phyloP scores from a whole-genome alignment of 306 rosid genomes.

The Vachellia pachyceras region DNA sequence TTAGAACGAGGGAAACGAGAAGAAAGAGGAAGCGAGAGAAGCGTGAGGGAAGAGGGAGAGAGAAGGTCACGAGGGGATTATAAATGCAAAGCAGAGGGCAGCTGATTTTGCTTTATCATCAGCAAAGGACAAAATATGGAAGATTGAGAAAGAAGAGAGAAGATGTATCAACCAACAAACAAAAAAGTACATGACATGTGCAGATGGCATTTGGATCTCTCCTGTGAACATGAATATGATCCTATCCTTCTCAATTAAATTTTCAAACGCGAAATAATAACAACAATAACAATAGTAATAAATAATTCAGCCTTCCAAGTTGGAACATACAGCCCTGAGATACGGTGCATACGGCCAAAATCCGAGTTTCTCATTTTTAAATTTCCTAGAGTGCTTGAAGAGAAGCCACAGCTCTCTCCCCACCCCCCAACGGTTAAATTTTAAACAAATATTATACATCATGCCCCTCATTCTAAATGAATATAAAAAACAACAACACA shows the following conservation, averaged over 20 bases:
- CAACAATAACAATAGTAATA: too few relatives aligned
- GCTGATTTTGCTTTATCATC: conserved; percentile 3
- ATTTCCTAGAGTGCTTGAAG: background rate
- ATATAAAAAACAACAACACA: too few relatives aligned
- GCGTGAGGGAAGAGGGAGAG: conserved; percentile 35
- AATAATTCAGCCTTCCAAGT: background rate
- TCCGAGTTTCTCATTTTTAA: background rate
- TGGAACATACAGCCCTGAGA: background rate
- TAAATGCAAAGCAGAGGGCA: conserved; percentile 35
- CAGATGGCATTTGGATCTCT: background rate
- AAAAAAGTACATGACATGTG: background rate
- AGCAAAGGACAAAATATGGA: background rate
- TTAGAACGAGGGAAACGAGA: conserved; percentile 23
- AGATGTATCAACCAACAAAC: background rate
- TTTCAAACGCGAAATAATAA: background rate
- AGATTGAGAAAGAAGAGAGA: conserved; percentile 11
- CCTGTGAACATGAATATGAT: background rate
- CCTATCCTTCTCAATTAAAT: background rate
- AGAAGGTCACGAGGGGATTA: conserved; percentile 55
- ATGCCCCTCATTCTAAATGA: too few relatives aligned
- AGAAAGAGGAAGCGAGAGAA: background rate
- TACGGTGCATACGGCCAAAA: conserved; percentile 12
- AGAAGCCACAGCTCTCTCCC: background rate
- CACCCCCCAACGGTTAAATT: background rate
- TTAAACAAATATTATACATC: background rate